These are phyloP conservation scores for Physocladia obscura DNA, from an alignment of 192 early-diverging fungal species.

Conservation along the genomic window DNA sequence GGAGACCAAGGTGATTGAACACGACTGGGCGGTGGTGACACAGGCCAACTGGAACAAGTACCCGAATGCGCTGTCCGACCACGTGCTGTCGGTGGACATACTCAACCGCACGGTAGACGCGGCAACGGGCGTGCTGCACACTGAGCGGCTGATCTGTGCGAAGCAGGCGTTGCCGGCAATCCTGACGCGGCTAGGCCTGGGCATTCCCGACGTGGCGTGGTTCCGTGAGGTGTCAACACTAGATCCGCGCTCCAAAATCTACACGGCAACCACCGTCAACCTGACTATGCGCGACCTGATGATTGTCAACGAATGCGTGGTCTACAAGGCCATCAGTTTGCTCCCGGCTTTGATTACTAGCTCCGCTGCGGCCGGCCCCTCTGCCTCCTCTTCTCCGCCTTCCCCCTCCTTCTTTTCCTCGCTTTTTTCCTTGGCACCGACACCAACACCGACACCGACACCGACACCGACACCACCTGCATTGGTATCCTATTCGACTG, in stretches of 20 bases:
- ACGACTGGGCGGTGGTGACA: conserved; percentile 74
- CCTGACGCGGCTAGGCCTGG: conserved; percentile 55
- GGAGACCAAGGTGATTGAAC: conserved; percentile 72
- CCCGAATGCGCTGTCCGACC: conserved; percentile 89
- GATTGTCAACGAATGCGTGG: conserved; percentile 81
- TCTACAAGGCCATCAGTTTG: conserved; percentile 51
- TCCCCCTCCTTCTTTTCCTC: conserved; percentile 3
- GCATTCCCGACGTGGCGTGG: conserved; percentile 65
- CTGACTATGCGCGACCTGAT: conserved; percentile 83
- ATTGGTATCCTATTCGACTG: neutral
- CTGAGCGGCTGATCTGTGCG: conserved; percentile 87
- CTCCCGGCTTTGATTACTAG: neutral
- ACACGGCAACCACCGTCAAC: conserved; percentile 80
- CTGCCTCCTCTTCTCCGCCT: neutral
- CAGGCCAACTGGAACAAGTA: conserved; percentile 94
- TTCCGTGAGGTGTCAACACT: conserved; percentile 88
- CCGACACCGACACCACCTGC: conserved; percentile 42
- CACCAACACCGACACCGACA: neutral
- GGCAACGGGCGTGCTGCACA: conserved; percentile 78
- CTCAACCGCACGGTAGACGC: conserved; percentile 79
- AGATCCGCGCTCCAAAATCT: conserved; percentile 71
- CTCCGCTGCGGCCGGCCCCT: neutral
- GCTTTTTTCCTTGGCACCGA: neutral
- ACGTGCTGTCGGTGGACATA: conserved; percentile 89
- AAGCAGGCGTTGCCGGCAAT: conserved; percentile 83